Evolutionary conservation across 257 asterid genomes (phyloP), one percentile per base, ranked within the genome.

Genomic region (Ehretia macrophylla): DNA sequence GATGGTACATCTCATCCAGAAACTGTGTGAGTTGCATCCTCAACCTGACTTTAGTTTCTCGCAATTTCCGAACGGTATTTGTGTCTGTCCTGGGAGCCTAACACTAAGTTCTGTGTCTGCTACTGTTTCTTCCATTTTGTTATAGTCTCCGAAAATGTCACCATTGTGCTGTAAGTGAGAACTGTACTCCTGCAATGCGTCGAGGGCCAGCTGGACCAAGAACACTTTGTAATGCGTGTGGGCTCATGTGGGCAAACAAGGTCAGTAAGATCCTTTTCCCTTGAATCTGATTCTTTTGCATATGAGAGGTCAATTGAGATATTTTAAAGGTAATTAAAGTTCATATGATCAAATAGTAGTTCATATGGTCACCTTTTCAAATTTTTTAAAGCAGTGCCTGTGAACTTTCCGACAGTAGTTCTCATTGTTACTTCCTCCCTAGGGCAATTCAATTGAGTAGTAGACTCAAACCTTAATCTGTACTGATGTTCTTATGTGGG

Each of bases 171-270:
- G 74, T 70, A 17, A 55, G 56, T 75, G 77, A 66, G 60, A 67
- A 59, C 51, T 53, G 51, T 20, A 75, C 77, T 17, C 80, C 77
- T 35, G 74, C 77, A 4, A 75, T 75, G 80, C 80, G 80, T 14
- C 80, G 77, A 18, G 80, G 80, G 60, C 80, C 80, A 5, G 68
- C 63, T 58, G 80, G 80, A 66, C 74, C 80, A 19, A 70, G 80
- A 62, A 75, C 80, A 32, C 74, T 75, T 27, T 71, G 81, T 63
- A 71, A 75, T 63, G 81, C 81, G 40, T 75, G 77, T 60, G 77
- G 81, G 48, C 74, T 75, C 21, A 71, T 70, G 72, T 75, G 81
- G 80, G 81, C 77, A 32, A 75, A 67, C 72, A 68, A 75, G 77
- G 77, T 71, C 17, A 14, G 51, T 20, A 37, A 13, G 51, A 6